phyloP scores from a whole-genome alignment of 345 rosid genomes.

The Reutealis trisperma region DNA sequence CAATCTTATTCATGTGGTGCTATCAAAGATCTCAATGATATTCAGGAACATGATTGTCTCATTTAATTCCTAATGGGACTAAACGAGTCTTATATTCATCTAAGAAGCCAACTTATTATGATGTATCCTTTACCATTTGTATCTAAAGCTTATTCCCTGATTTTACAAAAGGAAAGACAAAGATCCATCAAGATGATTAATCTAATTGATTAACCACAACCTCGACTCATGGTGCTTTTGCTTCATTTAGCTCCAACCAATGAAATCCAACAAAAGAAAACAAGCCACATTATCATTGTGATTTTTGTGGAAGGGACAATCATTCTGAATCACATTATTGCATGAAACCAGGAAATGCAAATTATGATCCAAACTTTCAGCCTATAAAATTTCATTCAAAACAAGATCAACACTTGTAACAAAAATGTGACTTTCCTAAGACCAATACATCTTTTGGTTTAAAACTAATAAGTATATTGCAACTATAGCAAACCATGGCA shows the following conservation, averaged over 20 bases:
- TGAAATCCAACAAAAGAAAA: background rate
- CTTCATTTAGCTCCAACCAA: background rate
- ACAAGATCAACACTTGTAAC: too few species aligned
- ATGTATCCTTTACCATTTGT: background rate
- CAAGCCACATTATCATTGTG: background rate
- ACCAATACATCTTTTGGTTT: too few species aligned
- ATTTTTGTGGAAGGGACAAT: background rate
- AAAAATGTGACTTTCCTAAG: too few species aligned
- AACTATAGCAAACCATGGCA: too few species aligned
- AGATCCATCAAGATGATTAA: background rate
- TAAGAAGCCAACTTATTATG: background rate
- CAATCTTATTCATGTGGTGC: background rate
- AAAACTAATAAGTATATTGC: too few species aligned
- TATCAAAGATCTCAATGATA: background rate
- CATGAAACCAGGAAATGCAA: too few species aligned
- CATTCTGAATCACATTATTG: background rate
- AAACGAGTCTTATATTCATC: background rate
- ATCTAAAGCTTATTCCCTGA: background rate
- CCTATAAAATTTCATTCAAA: too few species aligned
- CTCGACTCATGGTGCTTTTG: background rate
- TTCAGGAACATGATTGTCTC: background rate
- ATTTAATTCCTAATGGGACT: slow-evolving; percentile 1
- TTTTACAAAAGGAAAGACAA: background rate
- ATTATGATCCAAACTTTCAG: too few species aligned
- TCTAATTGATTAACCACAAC: background rate